phyloP scores from a whole-genome alignment of 1,139 yeast genomes.

The Lodderomyces elongisporus region DNA sequence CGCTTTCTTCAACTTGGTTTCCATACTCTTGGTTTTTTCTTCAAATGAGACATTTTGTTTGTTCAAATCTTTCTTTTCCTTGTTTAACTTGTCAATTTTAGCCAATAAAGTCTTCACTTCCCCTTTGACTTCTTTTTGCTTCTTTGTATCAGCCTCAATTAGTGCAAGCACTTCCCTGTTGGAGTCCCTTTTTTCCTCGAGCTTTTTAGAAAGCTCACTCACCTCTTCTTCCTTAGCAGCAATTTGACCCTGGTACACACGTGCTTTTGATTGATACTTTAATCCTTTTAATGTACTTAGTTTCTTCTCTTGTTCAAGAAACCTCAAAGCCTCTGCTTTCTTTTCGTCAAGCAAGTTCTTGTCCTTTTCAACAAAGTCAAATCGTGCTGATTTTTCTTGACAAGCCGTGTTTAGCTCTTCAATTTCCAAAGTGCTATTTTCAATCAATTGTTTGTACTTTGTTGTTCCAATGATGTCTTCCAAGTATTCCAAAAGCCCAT shows the following conservation, averaged over 20 bases:
- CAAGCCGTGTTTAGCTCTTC: slow-evolving; percentile 75
- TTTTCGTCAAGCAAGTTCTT: slow-evolving; percentile 62
- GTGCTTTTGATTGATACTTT: slow-evolving; percentile 51
- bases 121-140: slow-evolving; percentile 27
- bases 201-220: slow-evolving; percentile 35
- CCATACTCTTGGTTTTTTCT: slow-evolving; percentile 66
- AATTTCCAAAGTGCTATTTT: slow-evolving; percentile 53
- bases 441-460: slow-evolving; percentile 72
- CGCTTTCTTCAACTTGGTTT: slow-evolving; percentile 56
- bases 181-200: slow-evolving; percentile 45
- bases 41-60: slow-evolving; percentile 62
- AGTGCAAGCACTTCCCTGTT: slow-evolving; percentile 40
- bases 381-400: slow-evolving; percentile 73
- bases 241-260: slow-evolving; percentile 37
- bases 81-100: slow-evolving; percentile 21
- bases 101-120: slow-evolving; percentile 26
- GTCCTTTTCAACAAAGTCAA: slow-evolving; percentile 76
- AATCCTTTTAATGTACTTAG: slow-evolving; percentile 52
- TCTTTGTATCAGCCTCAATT: slow-evolving; percentile 22
- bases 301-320: slow-evolving; percentile 60
- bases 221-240: slow-evolving; percentile 31
- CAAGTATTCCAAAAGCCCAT: slow-evolving; percentile 81
- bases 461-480: slow-evolving; percentile 98
- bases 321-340: slow-evolving; percentile 66
- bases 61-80: slow-evolving; percentile 28